A percentile compares a stretch with the other conserved stretches of the same genome.
Conservation (phyloP, 2,329 filamentous ascomycete genomes). For the Fusarium fracticaudum region DNA sequence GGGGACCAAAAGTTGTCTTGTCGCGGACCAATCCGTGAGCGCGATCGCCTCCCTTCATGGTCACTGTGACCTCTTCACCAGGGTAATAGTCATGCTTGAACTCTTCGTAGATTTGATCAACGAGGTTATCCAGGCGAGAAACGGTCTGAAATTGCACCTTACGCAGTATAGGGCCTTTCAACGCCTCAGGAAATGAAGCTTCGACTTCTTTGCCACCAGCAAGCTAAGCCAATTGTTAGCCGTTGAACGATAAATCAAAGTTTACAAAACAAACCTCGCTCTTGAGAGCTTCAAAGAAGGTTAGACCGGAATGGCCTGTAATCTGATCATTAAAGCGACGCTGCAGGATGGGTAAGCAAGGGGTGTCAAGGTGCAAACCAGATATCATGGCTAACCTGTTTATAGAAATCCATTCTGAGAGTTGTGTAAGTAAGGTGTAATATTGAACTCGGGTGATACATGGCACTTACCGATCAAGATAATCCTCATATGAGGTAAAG, state of each 20-base stretch:
- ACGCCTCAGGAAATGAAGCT: conserved; percentile 86
- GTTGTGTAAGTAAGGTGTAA: conserved; percentile 21
- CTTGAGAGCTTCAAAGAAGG: conserved; percentile 90
- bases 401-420: conserved; percentile 88
- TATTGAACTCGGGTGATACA: background rate
- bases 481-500: conserved; percentile 88
- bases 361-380: background rate
- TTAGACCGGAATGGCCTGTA: conserved; percentile 89
- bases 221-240: conserved; percentile 58
- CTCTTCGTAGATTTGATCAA: conserved; percentile 75
- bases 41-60: conserved; percentile 73
- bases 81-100: conserved; percentile 94
- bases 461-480: conserved; percentile 76
- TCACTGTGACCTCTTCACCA: conserved; percentile 82
- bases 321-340: conserved; percentile 95
- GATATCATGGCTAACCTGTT: conserved; percentile 69
- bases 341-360: conserved; percentile 53
- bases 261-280: conserved; percentile 76
- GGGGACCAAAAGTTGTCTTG: conserved; percentile 78
- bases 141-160: conserved; percentile 91
- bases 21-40: conserved; percentile 82
- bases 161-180: conserved; percentile 90
- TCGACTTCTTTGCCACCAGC: conserved; percentile 89
- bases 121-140: conserved; percentile 85
- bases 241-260: background rate